These are phyloP conservation scores for Ustilago esculenta DNA, from an alignment of 1,284 basidiomycete genomes.

Conservation along the genomic window DNA sequence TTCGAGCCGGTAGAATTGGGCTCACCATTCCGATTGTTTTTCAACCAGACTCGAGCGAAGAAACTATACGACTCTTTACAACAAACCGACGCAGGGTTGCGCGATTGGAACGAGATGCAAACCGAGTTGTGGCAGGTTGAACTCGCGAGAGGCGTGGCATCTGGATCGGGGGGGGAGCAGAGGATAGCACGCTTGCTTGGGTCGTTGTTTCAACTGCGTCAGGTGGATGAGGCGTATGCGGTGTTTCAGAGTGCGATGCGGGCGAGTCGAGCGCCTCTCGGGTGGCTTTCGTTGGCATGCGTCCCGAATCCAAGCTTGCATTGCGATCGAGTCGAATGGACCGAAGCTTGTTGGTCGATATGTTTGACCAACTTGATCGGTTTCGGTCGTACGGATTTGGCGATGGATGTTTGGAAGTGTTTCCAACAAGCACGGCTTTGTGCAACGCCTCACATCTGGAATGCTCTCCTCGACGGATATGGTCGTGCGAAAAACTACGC, in stretches of 20 bases:
- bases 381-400: constrained; percentile 36
- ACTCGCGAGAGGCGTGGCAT: constrained; percentile 50
- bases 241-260: constrained; percentile 48
- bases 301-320: no score
- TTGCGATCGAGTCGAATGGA: constrained; percentile 50
- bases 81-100: neutral
- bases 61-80: constrained; percentile 15
- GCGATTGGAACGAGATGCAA: constrained; percentile 7
- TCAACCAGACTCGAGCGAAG: constrained; percentile 31
- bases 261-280: no score
- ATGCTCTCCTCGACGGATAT: constrained; percentile 57
- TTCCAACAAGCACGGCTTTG: constrained; percentile 16
- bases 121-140: constrained; percentile 27
- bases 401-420: constrained; percentile 48
- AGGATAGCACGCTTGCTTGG: constrained; percentile 53
- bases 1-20: constrained; percentile 52
- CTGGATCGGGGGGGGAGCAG: constrained; percentile 46
- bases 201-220: constrained; percentile 38
- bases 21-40: constrained; percentile 50
- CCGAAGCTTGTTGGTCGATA: constrained; percentile 55
- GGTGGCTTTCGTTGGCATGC: no score
- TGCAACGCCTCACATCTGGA: constrained; percentile 48
- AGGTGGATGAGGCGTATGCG: constrained; percentile 21
- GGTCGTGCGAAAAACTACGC: constrained; percentile 39
- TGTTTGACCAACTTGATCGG: constrained; percentile 49